Evolutionary conservation across 345 rosid genomes (phyloP).

Genomic region (Hibiscus mutabilis): DNA sequence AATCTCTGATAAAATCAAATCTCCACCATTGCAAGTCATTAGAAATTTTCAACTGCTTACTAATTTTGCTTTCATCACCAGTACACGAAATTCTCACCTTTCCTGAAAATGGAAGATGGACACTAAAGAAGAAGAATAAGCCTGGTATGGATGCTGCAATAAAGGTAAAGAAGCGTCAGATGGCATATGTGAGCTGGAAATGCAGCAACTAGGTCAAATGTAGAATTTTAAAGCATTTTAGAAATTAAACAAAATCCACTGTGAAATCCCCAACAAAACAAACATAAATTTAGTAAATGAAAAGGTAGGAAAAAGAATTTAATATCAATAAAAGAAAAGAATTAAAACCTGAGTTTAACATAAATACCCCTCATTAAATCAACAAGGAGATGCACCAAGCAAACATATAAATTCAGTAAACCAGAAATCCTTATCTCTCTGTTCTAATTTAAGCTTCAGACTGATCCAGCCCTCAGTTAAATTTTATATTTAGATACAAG

Average conservation of each 20-base stretch:
- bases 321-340: background rate
- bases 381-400: background rate
- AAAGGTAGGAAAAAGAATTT: background rate
- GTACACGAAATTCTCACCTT: no score
- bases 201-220: background rate
- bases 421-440: no score
- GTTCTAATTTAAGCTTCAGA: background rate
- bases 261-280: background rate
- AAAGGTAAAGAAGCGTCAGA: conserved; percentile 35
- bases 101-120: no score
- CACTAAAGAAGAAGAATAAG: no score
- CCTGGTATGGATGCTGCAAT: no score
- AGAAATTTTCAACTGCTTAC: no score
- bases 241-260: background rate
- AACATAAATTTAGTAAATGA: background rate
- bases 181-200: conserved; percentile 30
- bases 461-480: background rate
- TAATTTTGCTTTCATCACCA: no score
- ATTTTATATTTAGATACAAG: background rate
- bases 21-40: no score
- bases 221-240: background rate
- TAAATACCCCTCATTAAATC: background rate
- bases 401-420: background rate
- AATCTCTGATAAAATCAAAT: no score
- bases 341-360: background rate